A percentile compares a stretch with the other conserved stretches of the same genome.
These are phyloP conservation scores for Aspergillus pseudoterreus DNA, from an alignment of 2,329 filamentous ascomycete species.

Conservation along the genomic window DNA sequence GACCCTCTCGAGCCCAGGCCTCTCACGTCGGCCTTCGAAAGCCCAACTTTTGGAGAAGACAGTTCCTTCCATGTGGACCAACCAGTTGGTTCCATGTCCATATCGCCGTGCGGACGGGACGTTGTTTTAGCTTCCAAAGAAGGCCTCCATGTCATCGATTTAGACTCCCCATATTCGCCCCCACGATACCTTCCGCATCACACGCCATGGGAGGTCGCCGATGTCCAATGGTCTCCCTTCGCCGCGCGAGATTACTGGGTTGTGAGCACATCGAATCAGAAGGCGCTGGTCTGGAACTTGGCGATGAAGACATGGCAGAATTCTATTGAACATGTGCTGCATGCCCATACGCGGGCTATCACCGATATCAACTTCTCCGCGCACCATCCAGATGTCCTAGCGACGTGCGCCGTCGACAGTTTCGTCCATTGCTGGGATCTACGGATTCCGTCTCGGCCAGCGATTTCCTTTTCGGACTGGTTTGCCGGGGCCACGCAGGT, in stretches of 20 bases:
- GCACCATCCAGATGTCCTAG: constrained; percentile 82
- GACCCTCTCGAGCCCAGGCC: constrained; percentile 36
- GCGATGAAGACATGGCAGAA: constrained; percentile 68
- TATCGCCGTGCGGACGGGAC: constrained; percentile 86
- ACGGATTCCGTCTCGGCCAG: constrained; percentile 67
- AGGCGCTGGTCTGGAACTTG: constrained; percentile 90
- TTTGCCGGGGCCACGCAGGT: constrained; percentile 91
- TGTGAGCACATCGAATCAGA: constrained; percentile 89
- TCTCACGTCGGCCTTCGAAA: constrained; percentile 65
- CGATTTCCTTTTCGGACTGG: constrained; percentile 84
- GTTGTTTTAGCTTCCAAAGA: constrained; percentile 87
- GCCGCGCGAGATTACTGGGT: constrained; percentile 88
- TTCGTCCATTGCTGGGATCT: constrained; percentile 93
- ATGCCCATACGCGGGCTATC: constrained; percentile 82
- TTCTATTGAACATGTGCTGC: constrained; percentile 82
- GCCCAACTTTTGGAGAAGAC: constrained; percentile 81
- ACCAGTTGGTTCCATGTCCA: constrained; percentile 81
- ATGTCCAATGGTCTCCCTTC: constrained; percentile 96
- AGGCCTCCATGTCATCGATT: constrained; percentile 84
- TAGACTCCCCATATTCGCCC: constrained; percentile 83
- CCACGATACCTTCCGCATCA: constrained; percentile 82
- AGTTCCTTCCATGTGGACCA: constrained; percentile 78
- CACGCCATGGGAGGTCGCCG: constrained; percentile 89
- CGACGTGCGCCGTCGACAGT: constrained; percentile 88
- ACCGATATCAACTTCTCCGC: constrained; percentile 96